Evolutionary conservation across 441 rosid species (phyloP).

Genomic region (Biscutella laevigata): DNA sequence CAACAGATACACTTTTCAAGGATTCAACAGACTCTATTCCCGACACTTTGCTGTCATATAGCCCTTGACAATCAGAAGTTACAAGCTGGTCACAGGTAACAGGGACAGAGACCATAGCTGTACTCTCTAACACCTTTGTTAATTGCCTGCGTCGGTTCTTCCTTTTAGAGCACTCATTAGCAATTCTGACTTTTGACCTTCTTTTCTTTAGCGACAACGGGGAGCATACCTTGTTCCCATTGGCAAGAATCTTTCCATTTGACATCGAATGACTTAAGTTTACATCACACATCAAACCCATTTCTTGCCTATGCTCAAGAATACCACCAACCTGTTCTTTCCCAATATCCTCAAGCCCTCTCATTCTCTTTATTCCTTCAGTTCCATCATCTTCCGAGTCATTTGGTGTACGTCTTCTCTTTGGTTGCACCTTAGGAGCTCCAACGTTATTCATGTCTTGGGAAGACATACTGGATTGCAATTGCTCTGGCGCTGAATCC

Average conservation of each 20-base stretch:
- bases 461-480: conserved; percentile 61
- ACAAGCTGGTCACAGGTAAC: conserved; percentile 60
- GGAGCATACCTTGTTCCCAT: conserved; percentile 41
- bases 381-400: conserved; percentile 97
- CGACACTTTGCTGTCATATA: conserved; percentile 51
- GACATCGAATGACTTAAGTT: conserved; percentile 34
- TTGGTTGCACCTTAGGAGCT: conserved; percentile 47
- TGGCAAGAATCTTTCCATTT: conserved; percentile 39
- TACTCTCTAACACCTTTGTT: conserved; percentile 84
- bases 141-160: conserved; percentile 73
- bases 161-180: conserved; percentile 55
- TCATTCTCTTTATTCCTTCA: conserved; percentile 90
- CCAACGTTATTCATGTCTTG: conserved; percentile 44
- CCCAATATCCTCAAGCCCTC: conserved; percentile 92
- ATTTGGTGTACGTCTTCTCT: conserved; percentile 84
- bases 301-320: conserved; percentile 32
- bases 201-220: conserved; percentile 51
- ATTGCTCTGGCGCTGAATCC: conserved; percentile 53
- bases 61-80: conserved; percentile 38
- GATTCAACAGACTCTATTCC: conserved; percentile 54
- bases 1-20: conserved; percentile 36
- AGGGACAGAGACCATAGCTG: conserved; percentile 79
- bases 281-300: conserved; percentile 31
- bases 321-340: conserved; percentile 32
- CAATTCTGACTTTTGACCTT: conserved; percentile 56